phyloP scores from a whole-genome alignment of 2,329 filamentous ascomycete genomes.

The Elsinoe arachidis region DNA sequence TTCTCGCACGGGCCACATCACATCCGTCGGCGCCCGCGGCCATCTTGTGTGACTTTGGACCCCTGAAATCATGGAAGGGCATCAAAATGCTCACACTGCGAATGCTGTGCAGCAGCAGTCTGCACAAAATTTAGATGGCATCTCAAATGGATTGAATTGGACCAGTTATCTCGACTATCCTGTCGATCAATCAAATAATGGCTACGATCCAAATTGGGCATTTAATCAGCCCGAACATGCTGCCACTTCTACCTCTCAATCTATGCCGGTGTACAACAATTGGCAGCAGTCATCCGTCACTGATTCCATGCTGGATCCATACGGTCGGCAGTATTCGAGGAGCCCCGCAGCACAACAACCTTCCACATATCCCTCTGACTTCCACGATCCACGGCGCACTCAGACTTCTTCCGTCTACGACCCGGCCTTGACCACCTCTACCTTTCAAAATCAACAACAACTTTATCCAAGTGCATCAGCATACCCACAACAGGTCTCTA shows the following conservation, averaged over 20 bases:
- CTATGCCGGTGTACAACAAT: constrained; percentile 16
- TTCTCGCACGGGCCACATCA: constrained; percentile 11
- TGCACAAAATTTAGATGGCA: constrained; percentile 22
- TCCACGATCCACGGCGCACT: constrained; percentile 15
- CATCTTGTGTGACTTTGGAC: constrained; percentile 2
- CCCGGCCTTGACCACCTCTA: constrained; percentile 13
- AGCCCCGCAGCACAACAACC: constrained; percentile 15
- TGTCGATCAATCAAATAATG: constrained; percentile 12
- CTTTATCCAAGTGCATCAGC: constrained; percentile 12
- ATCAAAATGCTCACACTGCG: constrained; percentile 10
- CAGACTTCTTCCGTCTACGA: constrained; percentile 14
- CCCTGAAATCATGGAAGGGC: constrained; percentile 5
- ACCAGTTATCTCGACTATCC: constrained; percentile 5
- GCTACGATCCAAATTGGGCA: constrained; percentile 14
- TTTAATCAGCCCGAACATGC: constrained; percentile 14
- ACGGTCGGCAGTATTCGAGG: constrained; percentile 19
- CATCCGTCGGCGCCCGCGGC: too few species aligned
- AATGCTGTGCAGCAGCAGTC: constrained; percentile 19
- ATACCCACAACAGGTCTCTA: constrained; percentile 13
- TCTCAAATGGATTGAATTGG: constrained; percentile 18
- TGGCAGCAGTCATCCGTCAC: constrained; percentile 17
- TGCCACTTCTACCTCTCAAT: constrained; percentile 12
- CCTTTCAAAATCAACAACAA: constrained; percentile 14
- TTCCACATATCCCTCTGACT: constrained; percentile 16
- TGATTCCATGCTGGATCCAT: constrained; percentile 16